Evolutionary conservation across 148 eudicot genomes (phyloP).

Genomic region (Vaccinium myrtillus): DNA sequence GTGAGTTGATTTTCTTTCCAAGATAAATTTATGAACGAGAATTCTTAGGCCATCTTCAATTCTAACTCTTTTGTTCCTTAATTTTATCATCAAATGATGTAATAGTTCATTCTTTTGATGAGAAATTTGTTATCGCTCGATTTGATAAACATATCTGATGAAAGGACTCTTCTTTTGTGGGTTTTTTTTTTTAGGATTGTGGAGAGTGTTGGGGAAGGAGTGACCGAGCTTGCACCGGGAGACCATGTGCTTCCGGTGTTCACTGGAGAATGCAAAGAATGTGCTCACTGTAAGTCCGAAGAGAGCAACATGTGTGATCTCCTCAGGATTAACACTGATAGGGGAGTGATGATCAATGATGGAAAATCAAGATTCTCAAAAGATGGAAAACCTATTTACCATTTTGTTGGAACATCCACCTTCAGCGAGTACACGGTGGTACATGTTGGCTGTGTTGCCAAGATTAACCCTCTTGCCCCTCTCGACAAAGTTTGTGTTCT

Average conservation of each 20-base stretch:
- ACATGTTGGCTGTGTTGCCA: constrained; percentile 32
- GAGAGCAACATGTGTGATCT: constrained; percentile 43
- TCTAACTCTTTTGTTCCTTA: neutral
- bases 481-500: constrained; percentile 39
- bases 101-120: neutral
- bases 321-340: constrained; percentile 29
- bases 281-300: constrained; percentile 37
- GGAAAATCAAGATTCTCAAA: constrained; percentile 33
- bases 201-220: constrained; percentile 44
- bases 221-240: constrained; percentile 36
- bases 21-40: neutral
- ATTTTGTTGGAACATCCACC: constrained; percentile 37
- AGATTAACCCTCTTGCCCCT: constrained; percentile 33
- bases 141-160: neutral
- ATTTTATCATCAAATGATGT: neutral
- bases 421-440: constrained; percentile 45
- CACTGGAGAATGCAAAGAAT: constrained; percentile 39
- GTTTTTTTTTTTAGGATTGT: constrained; percentile 22
- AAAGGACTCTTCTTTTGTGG: neutral
- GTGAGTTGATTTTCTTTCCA: constrained; percentile 18
- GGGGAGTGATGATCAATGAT: constrained; percentile 40
- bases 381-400: constrained; percentile 38
- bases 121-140: neutral
- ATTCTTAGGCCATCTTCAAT: neutral
- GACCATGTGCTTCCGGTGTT: constrained; percentile 42